Conservation (phyloP, 2,329 filamentous ascomycete genomes). For the Pyricularia sp. region DNA sequence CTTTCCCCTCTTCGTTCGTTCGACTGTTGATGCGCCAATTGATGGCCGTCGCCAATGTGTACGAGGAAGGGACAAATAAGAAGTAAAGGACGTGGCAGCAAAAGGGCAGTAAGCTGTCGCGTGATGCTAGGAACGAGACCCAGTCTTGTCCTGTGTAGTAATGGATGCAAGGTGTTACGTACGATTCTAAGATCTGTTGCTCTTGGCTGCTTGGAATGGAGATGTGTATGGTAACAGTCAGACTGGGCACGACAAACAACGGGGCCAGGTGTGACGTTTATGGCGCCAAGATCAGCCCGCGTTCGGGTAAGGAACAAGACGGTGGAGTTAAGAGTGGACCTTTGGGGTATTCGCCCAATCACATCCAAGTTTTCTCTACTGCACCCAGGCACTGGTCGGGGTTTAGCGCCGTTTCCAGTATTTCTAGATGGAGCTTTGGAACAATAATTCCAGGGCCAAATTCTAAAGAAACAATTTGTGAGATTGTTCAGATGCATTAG, state of each 20-base stretch:
- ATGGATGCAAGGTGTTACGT: not conserved
- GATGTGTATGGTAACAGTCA: not conserved
- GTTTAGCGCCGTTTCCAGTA: not conserved
- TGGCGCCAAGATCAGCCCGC: not conserved
- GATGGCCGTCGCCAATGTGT: not conserved
- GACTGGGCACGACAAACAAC: not conserved
- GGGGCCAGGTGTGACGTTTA: slow-evolving; percentile 3
- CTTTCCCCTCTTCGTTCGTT: not conserved
- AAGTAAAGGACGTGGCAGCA: not conserved
- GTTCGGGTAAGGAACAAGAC: not conserved
- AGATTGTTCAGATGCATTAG: not conserved
- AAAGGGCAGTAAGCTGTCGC: not conserved
- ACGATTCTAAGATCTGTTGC: not conserved
- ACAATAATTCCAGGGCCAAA: not conserved
- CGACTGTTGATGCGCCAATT: not conserved
- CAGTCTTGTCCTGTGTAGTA: not conserved
- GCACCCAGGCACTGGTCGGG: not conserved
- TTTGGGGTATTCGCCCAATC: not conserved
- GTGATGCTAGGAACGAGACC: not conserved
- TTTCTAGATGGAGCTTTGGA: not conserved
- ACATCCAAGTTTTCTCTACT: not conserved
- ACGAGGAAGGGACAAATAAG: not conserved
- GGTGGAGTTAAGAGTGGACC: not conserved
- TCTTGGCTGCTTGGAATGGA: not conserved
- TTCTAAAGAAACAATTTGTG: not conserved